Conservation (phyloP, 1,284 basidiomycete species). For the Irpex sp. region DNA sequence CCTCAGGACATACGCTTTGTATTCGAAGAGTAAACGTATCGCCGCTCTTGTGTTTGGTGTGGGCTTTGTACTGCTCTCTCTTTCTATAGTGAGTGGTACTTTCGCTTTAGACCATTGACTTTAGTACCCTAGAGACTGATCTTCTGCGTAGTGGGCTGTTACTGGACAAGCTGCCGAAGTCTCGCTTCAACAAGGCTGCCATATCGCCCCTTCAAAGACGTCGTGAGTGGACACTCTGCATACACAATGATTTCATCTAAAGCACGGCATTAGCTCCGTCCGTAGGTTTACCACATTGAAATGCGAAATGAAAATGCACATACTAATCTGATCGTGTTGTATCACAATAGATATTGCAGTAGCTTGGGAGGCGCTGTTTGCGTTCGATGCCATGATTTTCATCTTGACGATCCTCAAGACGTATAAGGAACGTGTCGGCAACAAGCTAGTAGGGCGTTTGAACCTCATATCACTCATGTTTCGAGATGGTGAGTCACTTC, state of each 20-base stretch:
- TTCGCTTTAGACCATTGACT: not conserved
- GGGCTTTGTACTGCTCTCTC: constrained; percentile 12
- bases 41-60: constrained; percentile 15
- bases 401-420: constrained; percentile 15
- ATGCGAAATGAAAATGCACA: no score
- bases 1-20: constrained; percentile 27
- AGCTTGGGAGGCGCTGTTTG: constrained; percentile 17
- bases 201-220: constrained; percentile 17
- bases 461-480: constrained; percentile 12
- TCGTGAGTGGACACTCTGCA: constrained; percentile 15
- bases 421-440: constrained; percentile 8
- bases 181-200: constrained; percentile 22
- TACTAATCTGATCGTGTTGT: not conserved
- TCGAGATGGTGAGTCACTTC: constrained; percentile 13
- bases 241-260: not conserved
- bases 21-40: constrained; percentile 20
- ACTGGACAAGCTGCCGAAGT: constrained; percentile 19
- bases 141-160: constrained; percentile 18
- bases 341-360: constrained; percentile 13
- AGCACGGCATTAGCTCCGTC: constrained; percentile 4
- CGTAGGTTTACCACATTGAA: constrained; percentile 7
- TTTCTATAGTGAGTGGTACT: constrained; percentile 21
- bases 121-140: constrained; percentile 19
- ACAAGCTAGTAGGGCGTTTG: not conserved
- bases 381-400: constrained; percentile 15